phyloP scores from a whole-genome alignment of 257 asterid species.

The Paulownia fortunei region DNA sequence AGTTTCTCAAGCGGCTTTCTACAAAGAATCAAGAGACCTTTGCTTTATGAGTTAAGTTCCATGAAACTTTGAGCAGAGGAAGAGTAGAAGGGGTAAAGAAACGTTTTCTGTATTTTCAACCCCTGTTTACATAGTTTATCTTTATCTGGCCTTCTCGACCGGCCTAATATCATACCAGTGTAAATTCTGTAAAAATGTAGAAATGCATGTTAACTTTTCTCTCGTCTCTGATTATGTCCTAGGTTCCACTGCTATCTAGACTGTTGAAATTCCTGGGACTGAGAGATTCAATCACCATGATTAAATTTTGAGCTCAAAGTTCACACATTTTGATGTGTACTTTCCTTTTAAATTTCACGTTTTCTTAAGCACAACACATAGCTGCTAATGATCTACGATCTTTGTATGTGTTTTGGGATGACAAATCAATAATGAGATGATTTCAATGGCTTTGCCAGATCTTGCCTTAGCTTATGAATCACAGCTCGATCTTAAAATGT shows the following conservation, averaged over 20 bases:
- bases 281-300: not conserved
- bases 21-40: conserved; percentile 70
- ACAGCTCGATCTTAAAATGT: no score
- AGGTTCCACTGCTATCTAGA: conserved; percentile 17
- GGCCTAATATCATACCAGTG: conserved; percentile 39
- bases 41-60: conserved; percentile 40
- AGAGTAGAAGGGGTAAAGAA: conserved; percentile 37
- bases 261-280: not conserved
- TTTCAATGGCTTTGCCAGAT: not conserved
- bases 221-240: not conserved
- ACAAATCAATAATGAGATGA: not conserved
- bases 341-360: not conserved
- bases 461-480: not conserved
- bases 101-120: conserved; percentile 27
- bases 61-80: conserved; percentile 13
- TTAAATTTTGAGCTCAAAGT: conserved; percentile 19
- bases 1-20: conserved; percentile 89
- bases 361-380: not conserved
- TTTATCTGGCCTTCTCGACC: not conserved
- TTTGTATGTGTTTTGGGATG: conserved; percentile 10
- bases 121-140: conserved; percentile 31
- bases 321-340: not conserved
- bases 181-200: conserved; percentile 46
- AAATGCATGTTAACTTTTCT: conserved; percentile 32
- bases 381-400: conserved; percentile 5